Conservation (phyloP, 805 yeast species). For the Suhomyces tanzawaensis region DNA sequence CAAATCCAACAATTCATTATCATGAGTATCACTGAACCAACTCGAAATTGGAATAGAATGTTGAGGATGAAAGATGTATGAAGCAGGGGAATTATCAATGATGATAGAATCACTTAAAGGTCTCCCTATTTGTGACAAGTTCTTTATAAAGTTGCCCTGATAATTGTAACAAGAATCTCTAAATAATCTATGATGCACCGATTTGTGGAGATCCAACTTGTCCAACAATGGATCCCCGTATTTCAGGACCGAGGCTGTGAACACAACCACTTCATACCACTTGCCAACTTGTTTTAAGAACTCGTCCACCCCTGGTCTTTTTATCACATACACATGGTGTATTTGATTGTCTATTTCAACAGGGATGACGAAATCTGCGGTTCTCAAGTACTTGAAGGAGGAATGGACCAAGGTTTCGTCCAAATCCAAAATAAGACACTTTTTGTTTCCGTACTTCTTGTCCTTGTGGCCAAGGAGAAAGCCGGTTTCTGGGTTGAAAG, state of each 20-base stretch:
- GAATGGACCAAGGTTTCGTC: constrained; percentile 98
- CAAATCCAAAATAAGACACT: constrained; percentile 86
- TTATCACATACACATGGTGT: constrained; percentile 93
- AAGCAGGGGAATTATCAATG: constrained; percentile 96
- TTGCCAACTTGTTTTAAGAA: constrained; percentile 80
- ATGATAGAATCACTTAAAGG: constrained; percentile 83
- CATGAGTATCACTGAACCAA: constrained; percentile 98
- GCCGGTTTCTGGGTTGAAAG: constrained; percentile 59
- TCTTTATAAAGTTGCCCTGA: constrained; percentile 93
- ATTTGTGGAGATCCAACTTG: constrained; percentile 70
- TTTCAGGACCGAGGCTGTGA: constrained; percentile 92
- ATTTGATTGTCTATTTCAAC: constrained; percentile 92
- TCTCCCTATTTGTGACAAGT: constrained; percentile 90
- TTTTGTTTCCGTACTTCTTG: constrained; percentile 54
- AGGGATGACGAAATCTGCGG: constrained; percentile 95
- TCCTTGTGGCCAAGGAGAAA: constrained; percentile 60
- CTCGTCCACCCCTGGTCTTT: constrained; percentile 97
- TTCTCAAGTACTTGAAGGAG: constrained; percentile 84
- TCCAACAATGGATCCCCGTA: constrained; percentile 96
- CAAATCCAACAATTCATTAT: constrained; percentile 88
- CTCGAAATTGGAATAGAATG: constrained; percentile 96
- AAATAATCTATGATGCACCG: constrained; percentile 87
- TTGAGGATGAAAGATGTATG: constrained; percentile 97
- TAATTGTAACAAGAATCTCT: constrained; percentile 92
- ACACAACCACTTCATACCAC: constrained; percentile 90